Evolutionary conservation across 129 eudicot species (phyloP).

Genomic region (Tagetes erecta): DNA sequence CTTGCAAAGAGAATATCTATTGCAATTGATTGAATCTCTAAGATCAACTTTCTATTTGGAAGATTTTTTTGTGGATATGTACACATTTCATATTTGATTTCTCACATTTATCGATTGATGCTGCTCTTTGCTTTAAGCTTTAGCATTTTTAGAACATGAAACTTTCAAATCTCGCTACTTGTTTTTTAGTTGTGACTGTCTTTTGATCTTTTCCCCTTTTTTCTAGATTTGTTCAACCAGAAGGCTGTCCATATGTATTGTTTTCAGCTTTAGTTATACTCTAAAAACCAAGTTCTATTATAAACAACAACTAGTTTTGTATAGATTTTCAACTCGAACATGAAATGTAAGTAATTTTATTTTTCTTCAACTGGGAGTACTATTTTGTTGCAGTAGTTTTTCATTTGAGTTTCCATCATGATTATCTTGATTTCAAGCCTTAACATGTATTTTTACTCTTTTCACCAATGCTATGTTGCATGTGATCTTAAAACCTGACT

Average conservation of each 20-base stretch:
- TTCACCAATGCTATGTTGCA: not conserved
- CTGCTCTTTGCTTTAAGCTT: not conserved
- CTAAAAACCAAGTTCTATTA: not conserved
- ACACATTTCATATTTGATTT: not conserved
- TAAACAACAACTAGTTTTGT: not conserved
- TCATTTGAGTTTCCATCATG: not conserved
- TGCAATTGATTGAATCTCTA: not conserved
- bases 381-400: not conserved
- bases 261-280: not conserved
- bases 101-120: not conserved
- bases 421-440: not conserved
- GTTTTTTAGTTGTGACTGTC: conserved; percentile 8
- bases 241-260: not conserved
- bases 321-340: not conserved
- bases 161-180: conserved; percentile 1
- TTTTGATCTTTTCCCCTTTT: not conserved
- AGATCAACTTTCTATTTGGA: not conserved
- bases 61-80: conserved; percentile 14
- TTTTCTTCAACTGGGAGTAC: not conserved
- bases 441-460: not conserved
- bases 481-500: not conserved
- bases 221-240: not conserved
- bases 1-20: not conserved
- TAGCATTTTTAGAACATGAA: not conserved
- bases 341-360: not conserved